Evolutionary conservation across 495 filamentous ascomycete species (phyloP), one percentile per base, ranked within the genome.

Genomic region (Daldinia concentrica): DNA sequence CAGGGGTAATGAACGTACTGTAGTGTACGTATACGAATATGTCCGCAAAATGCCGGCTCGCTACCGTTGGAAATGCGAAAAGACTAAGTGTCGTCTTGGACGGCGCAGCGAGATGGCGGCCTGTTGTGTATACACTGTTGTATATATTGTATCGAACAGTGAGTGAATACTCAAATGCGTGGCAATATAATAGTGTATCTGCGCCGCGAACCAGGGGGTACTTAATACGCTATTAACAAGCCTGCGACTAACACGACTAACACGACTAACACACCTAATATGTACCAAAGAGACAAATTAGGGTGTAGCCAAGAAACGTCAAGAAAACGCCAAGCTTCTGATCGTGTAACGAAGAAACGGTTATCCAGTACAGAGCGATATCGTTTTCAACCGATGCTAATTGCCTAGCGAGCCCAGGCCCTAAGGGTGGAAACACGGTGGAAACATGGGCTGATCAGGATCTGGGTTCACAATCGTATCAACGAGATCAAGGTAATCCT

Each of bases 371-470:
- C 62, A 65, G 48, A 57, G 34, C 8, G 51, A 66, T 39, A n/a
- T 32, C 32, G 22, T 61, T 56, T 61, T 57, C 50, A 48, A 59
- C 68, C 56, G 61, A 60, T 66, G 29, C 30, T 64, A 65, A 64
- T 73, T 58, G 64, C 61, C 57, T 61, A 54, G 48, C 60, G 11
- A 66, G 58, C 56, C 61, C 68, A 68, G 59, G 50, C 61, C 56
- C 70, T 64, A 72, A 67, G 50, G 61, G 48, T 41, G 60, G 61
- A 65, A 51, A 65, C 56, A 60, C 30, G 57, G 48, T 34, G 55
- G 61, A 65, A 57, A 68, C 50, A 64, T 72, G 69, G 59, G 45
- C 69, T 72, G 69, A 68, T 72, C 69, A 67, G 69, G 63, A 72
- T 67, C 69, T 72, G 69, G 62, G 58, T 64, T 72, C 69, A 64